These are phyloP conservation scores for Dillenia suffruticosa DNA, from an alignment of 164 flowering plant species.

Conservation along the genomic window DNA sequence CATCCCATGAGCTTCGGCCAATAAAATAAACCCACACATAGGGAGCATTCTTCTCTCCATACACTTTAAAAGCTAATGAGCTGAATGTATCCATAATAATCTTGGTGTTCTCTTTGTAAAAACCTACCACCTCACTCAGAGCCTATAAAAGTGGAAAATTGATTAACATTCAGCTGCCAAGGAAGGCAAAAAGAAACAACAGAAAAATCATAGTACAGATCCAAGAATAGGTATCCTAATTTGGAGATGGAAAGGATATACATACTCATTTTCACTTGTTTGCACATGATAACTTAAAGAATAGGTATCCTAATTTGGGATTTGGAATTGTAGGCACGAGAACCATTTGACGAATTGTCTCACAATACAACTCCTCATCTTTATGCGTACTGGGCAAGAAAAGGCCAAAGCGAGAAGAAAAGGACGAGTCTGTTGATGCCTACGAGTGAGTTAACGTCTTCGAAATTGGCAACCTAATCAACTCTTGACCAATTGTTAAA, in stretches of 20 bases:
- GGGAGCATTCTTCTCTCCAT: conserved; percentile 90
- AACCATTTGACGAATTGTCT: conserved; percentile 49
- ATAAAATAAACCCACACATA: conserved; percentile 96
- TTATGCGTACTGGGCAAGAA: background rate
- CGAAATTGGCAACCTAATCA: no score
- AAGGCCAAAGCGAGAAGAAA: no score
- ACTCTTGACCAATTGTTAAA: no score
- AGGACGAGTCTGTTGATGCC: no score
- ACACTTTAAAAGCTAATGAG: conserved; percentile 79
- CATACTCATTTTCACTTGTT: no score
- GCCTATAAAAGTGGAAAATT: conserved; percentile 41
- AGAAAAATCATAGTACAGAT: background rate
- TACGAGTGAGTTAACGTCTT: no score
- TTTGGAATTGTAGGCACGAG: conserved; percentile 9
- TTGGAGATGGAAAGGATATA: no score
- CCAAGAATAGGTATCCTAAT: no score
- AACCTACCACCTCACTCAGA: conserved; percentile 60
- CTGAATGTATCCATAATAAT: conserved; percentile 77
- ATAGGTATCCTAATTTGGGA: no score
- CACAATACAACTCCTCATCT: conserved; percentile 9
- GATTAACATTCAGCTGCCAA: background rate
- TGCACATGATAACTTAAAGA: no score
- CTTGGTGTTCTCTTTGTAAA: conserved; percentile 81
- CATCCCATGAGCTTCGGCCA: conserved; percentile 95
- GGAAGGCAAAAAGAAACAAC: no score